Percentiles rank a stretch among this genome's conserved stretches.
These are phyloP conservation scores for Lizonia empirigonia DNA, from an alignment of 2,329 filamentous ascomycete species.

Conservation along the genomic window DNA sequence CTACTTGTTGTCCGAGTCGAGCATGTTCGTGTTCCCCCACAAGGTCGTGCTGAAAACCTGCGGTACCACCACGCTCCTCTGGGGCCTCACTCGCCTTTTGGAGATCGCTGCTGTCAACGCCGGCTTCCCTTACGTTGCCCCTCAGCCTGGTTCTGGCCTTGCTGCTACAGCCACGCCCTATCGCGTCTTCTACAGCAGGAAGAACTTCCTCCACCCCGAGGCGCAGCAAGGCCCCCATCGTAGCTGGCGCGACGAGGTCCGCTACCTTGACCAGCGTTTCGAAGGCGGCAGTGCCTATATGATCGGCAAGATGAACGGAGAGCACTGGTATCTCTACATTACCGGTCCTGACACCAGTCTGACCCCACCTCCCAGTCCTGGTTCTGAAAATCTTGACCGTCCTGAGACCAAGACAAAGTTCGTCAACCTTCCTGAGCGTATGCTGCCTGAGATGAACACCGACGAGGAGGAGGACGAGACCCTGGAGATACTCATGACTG, in stretches of 20 bases:
- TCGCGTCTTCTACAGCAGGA: slow-evolving; percentile 97
- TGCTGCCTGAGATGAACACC: slow-evolving; percentile 51
- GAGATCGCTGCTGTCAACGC: slow-evolving; percentile 87
- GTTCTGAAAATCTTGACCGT: slow-evolving; percentile 51
- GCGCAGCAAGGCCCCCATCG: slow-evolving; percentile 92
- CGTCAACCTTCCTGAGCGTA: slow-evolving; percentile 63
- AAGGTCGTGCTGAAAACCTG: slow-evolving; percentile 99
- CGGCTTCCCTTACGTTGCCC: slow-evolving; percentile 84
- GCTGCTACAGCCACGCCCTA: slow-evolving; percentile 83
- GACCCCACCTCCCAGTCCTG: slow-evolving; percentile 81
- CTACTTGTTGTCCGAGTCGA: slow-evolving; percentile 96
- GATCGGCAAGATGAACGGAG: slow-evolving; percentile 99
- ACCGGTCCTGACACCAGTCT: slow-evolving; percentile 81
- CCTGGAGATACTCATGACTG: slow-evolving; percentile 71
- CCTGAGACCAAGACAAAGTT: slow-evolving; percentile 63
- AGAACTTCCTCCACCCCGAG: slow-evolving; percentile 96
- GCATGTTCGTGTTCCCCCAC: slow-evolving; percentile 99
- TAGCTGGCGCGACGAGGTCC: slow-evolving; percentile 97
- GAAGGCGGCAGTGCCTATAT: slow-evolving; percentile 94
- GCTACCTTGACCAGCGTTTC: slow-evolving; percentile 89
- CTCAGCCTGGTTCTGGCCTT: slow-evolving; percentile 68
- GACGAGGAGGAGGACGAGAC: slow-evolving; percentile 73
- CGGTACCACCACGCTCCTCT: slow-evolving; percentile 91
- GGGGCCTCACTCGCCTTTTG: slow-evolving; percentile 86
- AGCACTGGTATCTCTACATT: slow-evolving; percentile 98